Evolutionary conservation across 345 rosid species (phyloP), one percentile per base, ranked within the genome.

Genomic region (Aquilaria yunnanensis): DNA sequence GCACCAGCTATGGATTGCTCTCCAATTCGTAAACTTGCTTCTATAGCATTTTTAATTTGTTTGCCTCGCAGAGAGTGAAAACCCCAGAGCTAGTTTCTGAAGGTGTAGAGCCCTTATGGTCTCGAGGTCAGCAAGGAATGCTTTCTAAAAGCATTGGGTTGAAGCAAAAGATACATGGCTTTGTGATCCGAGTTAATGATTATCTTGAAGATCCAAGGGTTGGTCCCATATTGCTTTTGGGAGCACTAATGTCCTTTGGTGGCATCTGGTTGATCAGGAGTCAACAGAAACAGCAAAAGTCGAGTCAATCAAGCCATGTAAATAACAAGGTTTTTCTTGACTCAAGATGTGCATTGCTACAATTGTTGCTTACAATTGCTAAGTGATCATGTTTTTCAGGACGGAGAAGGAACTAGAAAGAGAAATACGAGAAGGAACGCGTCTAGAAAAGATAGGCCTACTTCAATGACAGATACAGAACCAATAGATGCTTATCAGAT

Each of bases 1-100:
- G 43, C 8, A 37, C 43, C 43, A 37, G 8, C 8, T 37, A 37
- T 23, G 23, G 43, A 37, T 37, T 37, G 5, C 43, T 37, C 58
- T 48, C 48, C 33, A 51, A 66, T 9, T 49, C 56, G 51, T 66
- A 13, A 65, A 10, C 29, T 64, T 48, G 47, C 37, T 60, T 34
- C 62, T 53, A 16, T 34, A 51, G 13, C 53, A 7, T 33, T 37
- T 67, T 65, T 9, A 3, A 3, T 59, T 16, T 57, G 32, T 67
- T 48, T 59, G 6, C 6, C 32, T 64, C 71, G 69, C 85, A 93
- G 98, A 86, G 81, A 79, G 72, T 83, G 47, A 90, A 77, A 72
- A 81, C 90, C 72, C 96, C 94, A 12, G 87, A 82, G 62, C 96
- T 93, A 72, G 81, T 84, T 70, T 82, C 90, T 7, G 98, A 93